Evolutionary conservation across 495 filamentous ascomycete genomes (phyloP).

Genomic region (Opeltia flavorubescens): DNA sequence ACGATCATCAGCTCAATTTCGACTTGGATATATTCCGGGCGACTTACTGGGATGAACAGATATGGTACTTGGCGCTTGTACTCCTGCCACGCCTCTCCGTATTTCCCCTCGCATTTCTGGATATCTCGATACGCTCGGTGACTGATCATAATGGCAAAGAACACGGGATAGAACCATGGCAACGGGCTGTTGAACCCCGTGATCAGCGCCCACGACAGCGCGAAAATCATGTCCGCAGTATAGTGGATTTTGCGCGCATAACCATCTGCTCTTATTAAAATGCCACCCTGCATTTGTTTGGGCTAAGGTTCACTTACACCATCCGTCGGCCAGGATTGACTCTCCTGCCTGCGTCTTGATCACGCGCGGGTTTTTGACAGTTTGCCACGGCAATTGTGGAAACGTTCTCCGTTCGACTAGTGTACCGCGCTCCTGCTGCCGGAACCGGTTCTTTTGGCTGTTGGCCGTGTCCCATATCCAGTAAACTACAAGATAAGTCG

Average conservation of each 20-base stretch:
- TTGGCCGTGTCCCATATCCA: conserved; percentile 87
- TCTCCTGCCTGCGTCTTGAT: conserved; percentile 69
- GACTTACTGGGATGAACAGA: conserved; percentile 88
- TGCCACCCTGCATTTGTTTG: neutral
- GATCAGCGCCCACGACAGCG: conserved; percentile 47
- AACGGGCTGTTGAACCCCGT: conserved; percentile 67
- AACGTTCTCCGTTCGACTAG: conserved; percentile 63
- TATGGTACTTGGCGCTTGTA: conserved; percentile 83
- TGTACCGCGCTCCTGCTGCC: conserved; percentile 64
- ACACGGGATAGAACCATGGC: conserved; percentile 93
- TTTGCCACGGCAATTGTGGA: conserved; percentile 88
- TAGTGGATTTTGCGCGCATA: conserved; percentile 94
- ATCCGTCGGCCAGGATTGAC: conserved; percentile 74
- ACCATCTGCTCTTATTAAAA: conserved; percentile 33
- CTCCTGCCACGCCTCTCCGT: conserved; percentile 83
- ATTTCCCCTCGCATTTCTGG: conserved; percentile 68
- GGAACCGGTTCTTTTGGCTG: conserved; percentile 92
- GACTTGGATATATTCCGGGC: neutral
- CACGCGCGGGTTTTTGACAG: conserved; percentile 71
- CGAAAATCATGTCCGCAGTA: conserved; percentile 76
- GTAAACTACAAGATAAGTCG: conserved; percentile 72
- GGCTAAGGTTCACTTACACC: conserved; percentile 44
- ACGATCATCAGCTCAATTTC: neutral
- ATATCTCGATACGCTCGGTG: conserved; percentile 83
- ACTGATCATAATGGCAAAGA: conserved; percentile 82